Conservation (phyloP, 768 basidiomycete species). For the Trametes gibbosa region DNA sequence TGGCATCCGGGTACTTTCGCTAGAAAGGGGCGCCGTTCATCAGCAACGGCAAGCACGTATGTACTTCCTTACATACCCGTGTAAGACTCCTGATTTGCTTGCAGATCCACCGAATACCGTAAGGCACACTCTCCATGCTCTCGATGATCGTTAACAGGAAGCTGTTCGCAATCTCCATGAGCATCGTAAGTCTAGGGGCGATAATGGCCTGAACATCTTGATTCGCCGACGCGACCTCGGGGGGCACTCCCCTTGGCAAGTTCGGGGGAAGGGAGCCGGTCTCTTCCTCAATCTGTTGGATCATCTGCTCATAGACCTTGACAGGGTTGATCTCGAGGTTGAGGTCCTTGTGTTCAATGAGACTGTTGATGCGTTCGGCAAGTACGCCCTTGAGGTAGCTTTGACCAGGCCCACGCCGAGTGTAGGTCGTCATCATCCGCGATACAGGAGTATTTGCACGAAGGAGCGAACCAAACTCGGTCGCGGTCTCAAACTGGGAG, state of each 20-base stretch:
- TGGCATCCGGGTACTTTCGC: conserved; percentile 99
- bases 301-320: conserved; percentile 99
- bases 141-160: conserved; percentile 98
- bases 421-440: conserved; percentile 99
- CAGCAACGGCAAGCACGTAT: not conserved
- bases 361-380: conserved; percentile 95
- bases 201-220: conserved; percentile 97
- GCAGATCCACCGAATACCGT: conserved; percentile 99
- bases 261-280: conserved; percentile 89
- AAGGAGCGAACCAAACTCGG: conserved; percentile 97
- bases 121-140: conserved; percentile 97
- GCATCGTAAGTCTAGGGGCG: conserved; percentile 93
- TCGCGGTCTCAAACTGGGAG: conserved; percentile 98
- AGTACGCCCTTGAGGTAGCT: conserved; percentile 97
- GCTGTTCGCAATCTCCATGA: conserved; percentile 99
- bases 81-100: conserved; percentile 98
- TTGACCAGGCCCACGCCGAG: conserved; percentile 96
- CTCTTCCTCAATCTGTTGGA: conserved; percentile 97
- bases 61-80: conserved; percentile 51
- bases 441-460: conserved; percentile 99
- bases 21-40: conserved; percentile 32
- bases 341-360: conserved; percentile 99
- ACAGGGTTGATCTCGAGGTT: conserved; percentile 99
- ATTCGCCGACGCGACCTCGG: conserved; percentile 93
- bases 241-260: conserved; percentile 88